Evolutionary conservation across 2,329 filamentous ascomycete species (phyloP).

Genomic region (Exophiala dermatitidis): DNA sequence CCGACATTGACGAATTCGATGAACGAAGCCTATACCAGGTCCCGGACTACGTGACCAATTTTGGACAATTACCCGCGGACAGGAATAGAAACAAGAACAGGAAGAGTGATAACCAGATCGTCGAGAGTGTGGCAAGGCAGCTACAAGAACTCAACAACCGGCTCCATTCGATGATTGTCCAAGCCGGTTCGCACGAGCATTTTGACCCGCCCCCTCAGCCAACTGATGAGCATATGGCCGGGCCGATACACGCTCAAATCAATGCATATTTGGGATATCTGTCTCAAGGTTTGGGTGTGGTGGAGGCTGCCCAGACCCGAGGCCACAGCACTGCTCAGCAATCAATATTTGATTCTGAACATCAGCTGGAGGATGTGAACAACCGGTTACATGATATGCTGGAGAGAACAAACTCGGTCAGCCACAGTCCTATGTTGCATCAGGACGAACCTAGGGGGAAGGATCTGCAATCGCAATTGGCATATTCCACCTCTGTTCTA

Average conservation of each 20-base stretch:
- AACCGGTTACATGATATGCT: conserved; percentile 56
- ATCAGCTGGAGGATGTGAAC: conserved; percentile 57
- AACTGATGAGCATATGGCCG: conserved; percentile 27
- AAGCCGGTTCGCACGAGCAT: conserved; percentile 33
- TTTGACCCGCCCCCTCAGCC: conserved; percentile 35
- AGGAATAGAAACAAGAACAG: conserved; percentile 22
- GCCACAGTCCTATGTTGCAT: conserved; percentile 44
- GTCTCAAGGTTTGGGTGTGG: conserved; percentile 55
- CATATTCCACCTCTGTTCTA: conserved; percentile 70
- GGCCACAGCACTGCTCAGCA: conserved; percentile 29
- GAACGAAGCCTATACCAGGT: conserved; percentile 66
- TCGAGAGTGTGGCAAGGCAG: conserved; percentile 57
- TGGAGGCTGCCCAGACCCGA: conserved; percentile 53
- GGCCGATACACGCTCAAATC: conserved; percentile 19
- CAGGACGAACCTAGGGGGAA: conserved; percentile 53
- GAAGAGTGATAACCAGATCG: conserved; percentile 16
- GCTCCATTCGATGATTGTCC: conserved; percentile 59
- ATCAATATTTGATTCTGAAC: conserved; percentile 41
- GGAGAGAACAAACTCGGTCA: conserved; percentile 37
- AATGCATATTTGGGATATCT: conserved; percentile 62
- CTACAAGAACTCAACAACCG: conserved; percentile 62
- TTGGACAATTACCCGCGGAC: conserved; percentile 30
- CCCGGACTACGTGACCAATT: conserved; percentile 57
- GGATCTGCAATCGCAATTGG: conserved; percentile 60
- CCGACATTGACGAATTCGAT: conserved; percentile 63